Evolutionary conservation across 306 rosid genomes (phyloP), one percentile per base, ranked within the genome.

Genomic region (Cucurbita argyrosperma): DNA sequence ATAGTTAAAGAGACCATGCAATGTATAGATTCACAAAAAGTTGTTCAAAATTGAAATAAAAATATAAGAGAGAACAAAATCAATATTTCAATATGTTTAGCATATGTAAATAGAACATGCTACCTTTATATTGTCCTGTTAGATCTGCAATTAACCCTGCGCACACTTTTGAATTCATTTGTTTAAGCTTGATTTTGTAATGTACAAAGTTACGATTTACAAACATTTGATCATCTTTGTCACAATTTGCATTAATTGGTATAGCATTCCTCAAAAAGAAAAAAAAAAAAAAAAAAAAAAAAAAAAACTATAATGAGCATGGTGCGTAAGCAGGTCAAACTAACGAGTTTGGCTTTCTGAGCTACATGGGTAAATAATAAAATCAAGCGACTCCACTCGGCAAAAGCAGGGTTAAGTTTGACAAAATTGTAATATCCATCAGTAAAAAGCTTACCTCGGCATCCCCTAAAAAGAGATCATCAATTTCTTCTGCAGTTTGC

Each of bases 401-500:
- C 1, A 38, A 62, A 7, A n/a, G 21, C n/a, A 67, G 37, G 38
- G 71, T 2, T 19, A 67, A 67, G 13, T 68, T 21, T 47, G 73
- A 47, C 43, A 6, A 10, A 15, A 18, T 11, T 14, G 42, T 46
- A 47, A 68, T 45, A 46, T 16, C 49, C 43, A 23, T 42, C 47
- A 10, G 15, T 19, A 14, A 37, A 43, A 37, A 72, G 52, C 78
- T 51, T 78, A 92, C 97, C 96, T 92, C 96, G 0, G 97, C 97
- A 78, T 92, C 97, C 11, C 94, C 97, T 74, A 89, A 77, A 83
- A 88, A 92, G 74, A 88, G 76, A 75, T 92, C 97, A 37, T 92
- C 97, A 72, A 92, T 85, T 85, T 88, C 92, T 83, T 92, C 97
- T 16, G 97, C 97, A 62, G 85, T 79, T 72, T 76, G 84, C 86